Percentiles rank a stretch among this genome's conserved stretches.
phyloP scores from a whole-genome alignment of 352 stramenopile genomes.

The Pythium sukuiense region DNA sequence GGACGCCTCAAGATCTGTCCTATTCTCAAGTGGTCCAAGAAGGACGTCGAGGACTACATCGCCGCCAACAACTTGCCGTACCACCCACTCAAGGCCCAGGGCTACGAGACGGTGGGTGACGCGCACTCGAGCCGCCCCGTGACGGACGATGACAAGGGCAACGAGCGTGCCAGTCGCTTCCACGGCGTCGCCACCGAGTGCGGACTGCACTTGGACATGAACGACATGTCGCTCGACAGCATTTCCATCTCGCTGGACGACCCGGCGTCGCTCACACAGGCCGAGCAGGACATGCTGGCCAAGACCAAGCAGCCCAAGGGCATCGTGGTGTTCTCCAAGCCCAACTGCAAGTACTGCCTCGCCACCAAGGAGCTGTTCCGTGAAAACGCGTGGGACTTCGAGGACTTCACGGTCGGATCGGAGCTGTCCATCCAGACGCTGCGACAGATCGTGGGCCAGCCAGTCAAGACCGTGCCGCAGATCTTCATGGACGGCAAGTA shows the following conservation, averaged over 20 bases:
- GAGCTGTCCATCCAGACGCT: conserved; percentile 59
- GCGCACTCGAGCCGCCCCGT: conserved; percentile 84
- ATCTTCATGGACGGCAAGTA: conserved; percentile 80
- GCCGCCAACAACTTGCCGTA: conserved; percentile 60
- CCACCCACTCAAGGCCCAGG: conserved; percentile 82
- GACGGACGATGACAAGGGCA: conserved; percentile 51
- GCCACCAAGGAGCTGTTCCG: conserved; percentile 61
- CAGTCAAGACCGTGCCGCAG: conserved; percentile 76
- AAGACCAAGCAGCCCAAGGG: conserved; percentile 48
- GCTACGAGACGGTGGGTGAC: conserved; percentile 83
- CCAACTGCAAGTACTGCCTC: conserved; percentile 75
- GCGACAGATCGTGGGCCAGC: conserved; percentile 52
- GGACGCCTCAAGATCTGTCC: conserved; percentile 85
- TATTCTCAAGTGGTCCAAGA: conserved; percentile 81
- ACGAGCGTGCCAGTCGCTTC: conserved; percentile 80
- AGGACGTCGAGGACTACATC: conserved; percentile 81
- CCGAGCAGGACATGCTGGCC: conserved; percentile 41
- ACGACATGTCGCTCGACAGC: conserved; percentile 58
- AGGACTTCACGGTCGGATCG: conserved; percentile 60
- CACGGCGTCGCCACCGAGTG: conserved; percentile 82
- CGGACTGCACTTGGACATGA: conserved; percentile 77
- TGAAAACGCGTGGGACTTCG: conserved; percentile 54
- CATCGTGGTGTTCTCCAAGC: conserved; percentile 73
- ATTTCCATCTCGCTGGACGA: conserved; percentile 43
- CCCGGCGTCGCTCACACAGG: conserved; percentile 44